phyloP scores from a whole-genome alignment of 148 eudicot species.

The Silene latifolia region DNA sequence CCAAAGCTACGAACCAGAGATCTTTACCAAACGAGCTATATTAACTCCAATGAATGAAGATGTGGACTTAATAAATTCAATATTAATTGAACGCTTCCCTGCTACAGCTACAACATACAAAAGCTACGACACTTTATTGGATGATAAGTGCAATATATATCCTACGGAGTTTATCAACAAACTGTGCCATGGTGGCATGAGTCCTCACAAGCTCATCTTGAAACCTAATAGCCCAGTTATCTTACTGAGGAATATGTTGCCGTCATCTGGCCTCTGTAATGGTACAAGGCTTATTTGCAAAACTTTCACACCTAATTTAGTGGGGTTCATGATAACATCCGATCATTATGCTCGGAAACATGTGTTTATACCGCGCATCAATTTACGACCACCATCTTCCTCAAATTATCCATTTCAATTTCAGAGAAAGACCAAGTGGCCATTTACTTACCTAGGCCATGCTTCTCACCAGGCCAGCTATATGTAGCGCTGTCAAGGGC shows the following conservation, averaged over 20 bases:
- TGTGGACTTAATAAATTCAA: neutral
- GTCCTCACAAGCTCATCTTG: constrained; percentile 13
- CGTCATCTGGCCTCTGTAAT: neutral
- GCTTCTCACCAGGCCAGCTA: no score
- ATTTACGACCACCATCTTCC: no score
- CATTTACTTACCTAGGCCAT: no score
- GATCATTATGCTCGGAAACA: no score
- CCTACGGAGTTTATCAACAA: constrained; percentile 9
- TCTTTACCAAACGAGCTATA: neutral
- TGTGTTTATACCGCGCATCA: no score
- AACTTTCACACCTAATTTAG: no score
- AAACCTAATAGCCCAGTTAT: constrained; percentile 13
- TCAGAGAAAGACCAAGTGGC: no score
- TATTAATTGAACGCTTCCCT: neutral
- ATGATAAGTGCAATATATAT: neutral
- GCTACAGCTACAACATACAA: neutral
- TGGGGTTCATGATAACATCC: no score
- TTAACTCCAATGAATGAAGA: neutral
- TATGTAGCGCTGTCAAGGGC: no score
- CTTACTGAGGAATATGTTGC: constrained; percentile 6
- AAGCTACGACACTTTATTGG: neutral
- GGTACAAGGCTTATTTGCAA: no score
- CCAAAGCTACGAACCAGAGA: neutral
- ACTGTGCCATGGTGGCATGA: constrained; percentile 9
- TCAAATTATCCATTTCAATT: no score